These are phyloP conservation scores for Astrocystis sublimbata DNA, from an alignment of 495 filamentous ascomycete species.

Conservation along the genomic window DNA sequence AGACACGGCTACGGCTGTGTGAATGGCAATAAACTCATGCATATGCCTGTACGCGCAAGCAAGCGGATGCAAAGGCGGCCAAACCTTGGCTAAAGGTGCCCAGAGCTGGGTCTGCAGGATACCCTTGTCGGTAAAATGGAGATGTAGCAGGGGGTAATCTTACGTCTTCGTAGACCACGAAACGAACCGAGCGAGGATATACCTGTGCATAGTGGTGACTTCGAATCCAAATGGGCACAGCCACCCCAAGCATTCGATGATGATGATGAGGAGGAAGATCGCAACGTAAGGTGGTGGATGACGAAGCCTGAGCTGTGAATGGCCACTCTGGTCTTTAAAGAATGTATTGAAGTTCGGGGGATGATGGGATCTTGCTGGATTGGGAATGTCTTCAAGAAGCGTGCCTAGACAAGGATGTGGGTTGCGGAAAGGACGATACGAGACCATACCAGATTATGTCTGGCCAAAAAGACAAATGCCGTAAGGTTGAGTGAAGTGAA, in stretches of 20 bases:
- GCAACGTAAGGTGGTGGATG: too few species aligned
- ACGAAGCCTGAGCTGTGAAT: neutral
- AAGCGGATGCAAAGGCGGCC: constrained; percentile 20
- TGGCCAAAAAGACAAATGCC: neutral
- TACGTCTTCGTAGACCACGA: neutral
- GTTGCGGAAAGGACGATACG: neutral
- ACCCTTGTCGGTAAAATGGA: neutral
- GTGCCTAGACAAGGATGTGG: neutral
- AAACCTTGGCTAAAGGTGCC: constrained; percentile 12
- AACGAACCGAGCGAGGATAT: neutral
- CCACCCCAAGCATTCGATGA: neutral
- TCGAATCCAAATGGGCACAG: neutral
- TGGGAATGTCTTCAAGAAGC: neutral
- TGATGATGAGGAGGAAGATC: neutral
- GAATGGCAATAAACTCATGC: too few species aligned
- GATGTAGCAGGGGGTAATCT: neutral
- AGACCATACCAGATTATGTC: neutral
- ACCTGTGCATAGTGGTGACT: neutral
- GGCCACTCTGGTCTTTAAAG: too few species aligned
- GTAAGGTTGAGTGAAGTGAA: neutral
- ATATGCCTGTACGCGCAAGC: constrained; percentile 4
- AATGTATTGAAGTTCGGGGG: too few species aligned
- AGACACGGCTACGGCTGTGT: neutral
- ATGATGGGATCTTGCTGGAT: neutral
- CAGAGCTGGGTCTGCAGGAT: neutral